A percentile compares a stretch with the other conserved stretches of the same genome.
Evolutionary conservation across 306 rosid genomes (phyloP).

Genomic region (Trifolium repens): DNA sequence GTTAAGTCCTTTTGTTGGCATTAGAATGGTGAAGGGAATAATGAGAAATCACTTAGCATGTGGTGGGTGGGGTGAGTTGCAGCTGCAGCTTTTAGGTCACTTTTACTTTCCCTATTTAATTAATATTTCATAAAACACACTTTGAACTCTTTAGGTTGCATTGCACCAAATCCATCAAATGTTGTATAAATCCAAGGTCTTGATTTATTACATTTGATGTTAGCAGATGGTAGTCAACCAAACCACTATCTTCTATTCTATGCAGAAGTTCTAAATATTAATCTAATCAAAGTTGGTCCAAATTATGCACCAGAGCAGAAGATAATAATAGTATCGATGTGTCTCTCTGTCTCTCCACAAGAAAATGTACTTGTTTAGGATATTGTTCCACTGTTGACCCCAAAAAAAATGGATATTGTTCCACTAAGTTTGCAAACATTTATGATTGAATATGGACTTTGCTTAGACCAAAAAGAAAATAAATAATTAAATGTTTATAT

Average conservation of each 20-base stretch:
- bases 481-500: conserved; percentile 22
- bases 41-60: conserved; percentile 43
- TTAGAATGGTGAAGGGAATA: conserved; percentile 45
- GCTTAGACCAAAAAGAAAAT: conserved; percentile 27
- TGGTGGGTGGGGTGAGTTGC: conserved; percentile 39
- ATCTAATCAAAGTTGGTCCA: conserved; percentile 20
- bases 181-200: conserved; percentile 33
- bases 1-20: conserved; percentile 31
- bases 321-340: conserved; percentile 16
- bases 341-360: conserved; percentile 17
- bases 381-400: conserved; percentile 32
- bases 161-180: conserved; percentile 46
- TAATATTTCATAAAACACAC: conserved; percentile 10
- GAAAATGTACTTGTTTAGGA: conserved; percentile 34
- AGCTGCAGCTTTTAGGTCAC: conserved; percentile 44
- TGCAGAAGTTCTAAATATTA: conserved; percentile 35
- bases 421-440: conserved; percentile 44
- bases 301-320: conserved; percentile 22
- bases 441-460: conserved; percentile 36
- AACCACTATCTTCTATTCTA: conserved; percentile 36
- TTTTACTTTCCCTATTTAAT: conserved; percentile 22
- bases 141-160: conserved; percentile 42
- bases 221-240: conserved; percentile 31
- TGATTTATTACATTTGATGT: background rate
- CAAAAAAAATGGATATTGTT: conserved; percentile 22